Conservation (phyloP, 805 yeast species). For the Lachancea thermotolerans region DNA sequence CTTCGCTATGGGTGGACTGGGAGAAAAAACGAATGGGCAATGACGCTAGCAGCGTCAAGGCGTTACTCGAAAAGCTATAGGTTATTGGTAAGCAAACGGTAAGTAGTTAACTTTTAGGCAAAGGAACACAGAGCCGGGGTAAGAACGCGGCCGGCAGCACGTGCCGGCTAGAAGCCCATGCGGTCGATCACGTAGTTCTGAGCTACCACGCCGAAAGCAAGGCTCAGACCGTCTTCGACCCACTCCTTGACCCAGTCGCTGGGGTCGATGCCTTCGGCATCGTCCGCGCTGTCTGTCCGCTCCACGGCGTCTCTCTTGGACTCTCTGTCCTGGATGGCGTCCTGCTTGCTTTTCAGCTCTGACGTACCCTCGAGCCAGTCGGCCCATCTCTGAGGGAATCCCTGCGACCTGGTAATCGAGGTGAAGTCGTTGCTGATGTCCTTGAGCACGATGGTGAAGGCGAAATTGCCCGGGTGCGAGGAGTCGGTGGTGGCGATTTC, state of each 20-base stretch:
- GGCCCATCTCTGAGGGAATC: conserved; percentile 87
- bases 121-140: neutral
- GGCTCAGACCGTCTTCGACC: conserved; percentile 70
- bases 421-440: conserved; percentile 76
- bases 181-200: conserved; percentile 86
- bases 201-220: conserved; percentile 79
- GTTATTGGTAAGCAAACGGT: neutral
- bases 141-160: neutral
- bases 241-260: conserved; percentile 75
- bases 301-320: conserved; percentile 21
- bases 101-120: neutral
- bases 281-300: conserved; percentile 19
- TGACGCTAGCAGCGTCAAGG: conserved; percentile 13
- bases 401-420: conserved; percentile 73
- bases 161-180: conserved; percentile 38
- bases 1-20: conserved; percentile 33
- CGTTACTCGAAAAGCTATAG: conserved; percentile 5
- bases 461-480: conserved; percentile 47
- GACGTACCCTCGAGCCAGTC: conserved; percentile 58
- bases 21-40: conserved; percentile 27
- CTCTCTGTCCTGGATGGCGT: conserved; percentile 18
- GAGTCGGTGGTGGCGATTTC: conserved; percentile 34
- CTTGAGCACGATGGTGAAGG: conserved; percentile 66
- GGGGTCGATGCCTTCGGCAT: conserved; percentile 57
- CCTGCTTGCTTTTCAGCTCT: conserved; percentile 30